A percentile compares a stretch with the other conserved stretches of the same genome.
Conservation (phyloP, 441 rosid species). For the Jatropha multifida region DNA sequence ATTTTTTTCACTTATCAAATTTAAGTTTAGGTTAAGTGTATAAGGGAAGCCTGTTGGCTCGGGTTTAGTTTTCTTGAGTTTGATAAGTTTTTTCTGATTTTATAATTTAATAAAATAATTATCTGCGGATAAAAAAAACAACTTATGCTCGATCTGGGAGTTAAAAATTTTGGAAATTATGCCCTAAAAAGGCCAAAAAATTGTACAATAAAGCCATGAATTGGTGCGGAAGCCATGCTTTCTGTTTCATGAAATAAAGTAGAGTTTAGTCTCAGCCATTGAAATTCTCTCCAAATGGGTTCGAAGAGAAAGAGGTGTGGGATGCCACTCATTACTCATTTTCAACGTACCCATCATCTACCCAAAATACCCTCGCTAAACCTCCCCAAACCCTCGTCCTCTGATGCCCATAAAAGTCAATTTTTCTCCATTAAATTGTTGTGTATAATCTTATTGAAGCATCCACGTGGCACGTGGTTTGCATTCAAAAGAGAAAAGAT, state of each 20-base stretch:
- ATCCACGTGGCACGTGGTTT: slow-evolving; percentile 37
- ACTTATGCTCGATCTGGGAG: no score
- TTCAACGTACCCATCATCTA: neutral
- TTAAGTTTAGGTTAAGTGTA: no score
- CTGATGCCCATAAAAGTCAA: neutral
- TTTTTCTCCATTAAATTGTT: neutral
- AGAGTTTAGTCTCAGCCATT: slow-evolving; percentile 14
- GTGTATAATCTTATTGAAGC: slow-evolving; percentile 17
- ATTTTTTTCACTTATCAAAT: no score
- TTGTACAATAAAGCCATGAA: neutral
- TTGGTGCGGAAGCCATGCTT: neutral
- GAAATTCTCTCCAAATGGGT: slow-evolving; percentile 11
- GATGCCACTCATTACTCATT: neutral
- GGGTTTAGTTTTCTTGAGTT: no score
- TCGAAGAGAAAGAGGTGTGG: slow-evolving; percentile 9
- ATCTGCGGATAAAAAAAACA: no score
- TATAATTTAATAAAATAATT: neutral
- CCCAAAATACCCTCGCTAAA: neutral
- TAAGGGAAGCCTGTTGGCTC: no score
- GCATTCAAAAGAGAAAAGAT: neutral
- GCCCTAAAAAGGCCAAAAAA: neutral
- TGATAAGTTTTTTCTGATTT: no score
- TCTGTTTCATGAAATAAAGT: neutral
- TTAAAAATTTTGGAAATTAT: neutral
- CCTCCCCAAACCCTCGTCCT: neutral